Evolutionary conservation across 306 rosid genomes (phyloP), one percentile per base, ranked within the genome.

Genomic region (Cucurbita moschata): DNA sequence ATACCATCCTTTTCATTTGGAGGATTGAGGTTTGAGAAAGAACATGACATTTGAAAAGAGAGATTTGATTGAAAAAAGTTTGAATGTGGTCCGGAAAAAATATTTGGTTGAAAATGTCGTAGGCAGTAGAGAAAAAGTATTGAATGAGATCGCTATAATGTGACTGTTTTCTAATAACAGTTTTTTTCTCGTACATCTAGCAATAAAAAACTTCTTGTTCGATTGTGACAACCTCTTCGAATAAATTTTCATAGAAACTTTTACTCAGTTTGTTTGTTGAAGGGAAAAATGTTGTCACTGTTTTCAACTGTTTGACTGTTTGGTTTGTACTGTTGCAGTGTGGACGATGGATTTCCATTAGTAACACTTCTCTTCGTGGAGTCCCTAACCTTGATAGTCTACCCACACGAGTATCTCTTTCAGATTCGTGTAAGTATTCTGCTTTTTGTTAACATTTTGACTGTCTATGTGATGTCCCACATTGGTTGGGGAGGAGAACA

Each of bases 321-420:
- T 67, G 37, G 53, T 42, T 46, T 18, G 69, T 42, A 49, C 43
- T 53, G 65, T 77, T 84, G 84, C 96, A 94, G 97, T 6, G 60
- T 89, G 19, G 95, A 94, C 63, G 79, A 81, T 35, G 88, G 79
- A 69, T 94, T 94, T 84, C 97, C 99, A 13, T 26, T 5, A 23
- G 83, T 89, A 60, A 86, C 75, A 77, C 85, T 94, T 67, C 62
- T 55, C 71, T 94, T 94, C 62, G 85, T 77, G 47, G 83, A 85
- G 44, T 79, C 88, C 30, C 87, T 85, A 75, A 19, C 83, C 71
- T 64, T 94, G 76, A 75, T 49, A 35, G 83, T 75, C 42, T 82
- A 86, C 80, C 92, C 99, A 75, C 91, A 63, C 1, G 99, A 94
- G 11, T 94, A 94, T 78, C 73, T 94, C 39, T 94, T 94, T 80